These are phyloP conservation scores for Senna siamea DNA, from an alignment of 306 rosid genomes.

Conservation along the genomic window DNA sequence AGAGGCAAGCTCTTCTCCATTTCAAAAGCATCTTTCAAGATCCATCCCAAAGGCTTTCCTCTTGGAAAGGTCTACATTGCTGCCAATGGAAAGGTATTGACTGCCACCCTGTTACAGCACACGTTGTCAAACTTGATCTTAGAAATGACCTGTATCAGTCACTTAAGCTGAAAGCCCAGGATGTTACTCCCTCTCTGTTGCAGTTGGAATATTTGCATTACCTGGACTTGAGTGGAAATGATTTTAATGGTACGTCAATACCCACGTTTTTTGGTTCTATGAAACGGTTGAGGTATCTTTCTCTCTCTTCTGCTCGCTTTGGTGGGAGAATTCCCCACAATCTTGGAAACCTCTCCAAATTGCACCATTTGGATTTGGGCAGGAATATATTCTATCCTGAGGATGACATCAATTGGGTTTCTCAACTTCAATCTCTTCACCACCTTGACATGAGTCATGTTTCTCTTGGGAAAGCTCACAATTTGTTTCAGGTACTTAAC, in stretches of 20 bases:
- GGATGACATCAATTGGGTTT: background rate
- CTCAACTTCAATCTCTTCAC: background rate
- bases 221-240: background rate
- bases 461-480: background rate
- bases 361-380: conserved; percentile 9
- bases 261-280: background rate
- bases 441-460: background rate
- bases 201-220: background rate
- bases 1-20: too few relatives aligned
- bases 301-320: background rate
- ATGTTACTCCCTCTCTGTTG: background rate
- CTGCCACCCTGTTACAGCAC: too few relatives aligned
- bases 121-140: too few relatives aligned
- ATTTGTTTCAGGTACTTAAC: conserved; percentile 4
- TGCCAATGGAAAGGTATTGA: too few relatives aligned
- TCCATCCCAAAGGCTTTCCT: too few relatives aligned
- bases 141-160: too few relatives aligned
- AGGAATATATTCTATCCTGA: background rate
- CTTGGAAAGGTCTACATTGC: too few relatives aligned
- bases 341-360: background rate
- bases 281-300: background rate
- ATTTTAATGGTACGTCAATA: background rate
- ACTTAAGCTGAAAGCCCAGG: background rate
- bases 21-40: too few relatives aligned
- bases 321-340: background rate